Evolutionary conservation across 805 yeast genomes (phyloP).

Genomic region (Yamadazyma nakazawae): DNA sequence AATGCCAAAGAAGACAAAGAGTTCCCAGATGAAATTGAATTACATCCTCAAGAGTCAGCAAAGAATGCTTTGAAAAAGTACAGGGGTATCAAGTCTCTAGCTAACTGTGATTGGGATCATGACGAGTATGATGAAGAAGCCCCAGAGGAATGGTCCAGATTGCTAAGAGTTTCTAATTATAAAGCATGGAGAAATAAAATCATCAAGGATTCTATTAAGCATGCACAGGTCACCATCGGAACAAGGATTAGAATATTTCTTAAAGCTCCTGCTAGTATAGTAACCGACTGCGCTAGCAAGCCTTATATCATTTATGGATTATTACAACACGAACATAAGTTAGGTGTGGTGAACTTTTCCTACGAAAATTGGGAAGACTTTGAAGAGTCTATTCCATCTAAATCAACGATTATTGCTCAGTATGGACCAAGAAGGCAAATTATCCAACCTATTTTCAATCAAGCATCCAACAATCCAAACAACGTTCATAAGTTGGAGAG

Average conservation of each 20-base stretch:
- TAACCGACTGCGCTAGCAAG: slow-evolving; percentile 11
- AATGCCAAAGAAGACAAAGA: slow-evolving; percentile 80
- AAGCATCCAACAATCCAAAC: slow-evolving; percentile 71
- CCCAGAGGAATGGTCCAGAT: slow-evolving; percentile 76
- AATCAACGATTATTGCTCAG: slow-evolving; percentile 77
- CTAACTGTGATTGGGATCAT: slow-evolving; percentile 80
- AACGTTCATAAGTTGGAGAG: slow-evolving; percentile 85
- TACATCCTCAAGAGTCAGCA: slow-evolving; percentile 73
- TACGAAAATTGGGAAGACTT: slow-evolving; percentile 88
- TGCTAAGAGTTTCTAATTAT: slow-evolving; percentile 71
- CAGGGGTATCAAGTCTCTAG: slow-evolving; percentile 82
- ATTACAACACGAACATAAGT: slow-evolving; percentile 81
- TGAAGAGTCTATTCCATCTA: slow-evolving; percentile 81
- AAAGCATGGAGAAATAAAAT: slow-evolving; percentile 71
- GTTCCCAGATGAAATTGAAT: slow-evolving; percentile 93
- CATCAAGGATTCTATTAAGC: slow-evolving; percentile 52
- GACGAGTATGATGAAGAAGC: slow-evolving; percentile 75
- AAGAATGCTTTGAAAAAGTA: slow-evolving; percentile 71
- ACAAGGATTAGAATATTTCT: slow-evolving; percentile 57
- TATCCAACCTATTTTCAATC: slow-evolving; percentile 80
- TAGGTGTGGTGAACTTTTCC: slow-evolving; percentile 77
- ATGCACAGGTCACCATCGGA: slow-evolving; percentile 52
- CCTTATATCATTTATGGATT: slow-evolving; percentile 72
- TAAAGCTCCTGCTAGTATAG: slow-evolving; percentile 47
- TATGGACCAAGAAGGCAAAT: slow-evolving; percentile 89